Evolutionary conservation across 1,284 basidiomycete genomes (phyloP).

Genomic region (Xanthoconium separans): DNA sequence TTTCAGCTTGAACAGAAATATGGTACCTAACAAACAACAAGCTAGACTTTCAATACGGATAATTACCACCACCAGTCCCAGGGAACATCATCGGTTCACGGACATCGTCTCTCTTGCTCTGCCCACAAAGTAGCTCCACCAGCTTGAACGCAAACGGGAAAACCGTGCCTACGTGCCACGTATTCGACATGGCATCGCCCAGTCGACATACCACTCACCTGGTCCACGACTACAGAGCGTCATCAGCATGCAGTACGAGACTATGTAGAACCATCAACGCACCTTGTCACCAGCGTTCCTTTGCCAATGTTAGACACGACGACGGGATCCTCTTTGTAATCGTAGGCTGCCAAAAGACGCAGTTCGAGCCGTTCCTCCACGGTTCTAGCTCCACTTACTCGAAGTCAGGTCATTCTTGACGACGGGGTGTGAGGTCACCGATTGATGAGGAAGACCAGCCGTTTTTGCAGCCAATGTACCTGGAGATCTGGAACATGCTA

Average conservation of each 20-base stretch:
- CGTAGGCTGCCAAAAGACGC: constrained; percentile 52
- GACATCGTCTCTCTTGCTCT: constrained; percentile 66
- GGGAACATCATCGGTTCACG: constrained; percentile 78
- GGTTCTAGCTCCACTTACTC: constrained; percentile 37
- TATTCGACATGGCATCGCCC: not conserved
- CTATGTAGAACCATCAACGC: not conserved
- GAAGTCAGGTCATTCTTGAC: constrained; percentile 63
- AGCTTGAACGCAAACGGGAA: constrained; percentile 77
- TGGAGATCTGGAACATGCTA: constrained; percentile 25
- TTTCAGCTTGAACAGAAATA: constrained; percentile 12
- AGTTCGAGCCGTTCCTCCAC: not conserved
- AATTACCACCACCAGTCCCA: constrained; percentile 40
- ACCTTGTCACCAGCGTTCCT: constrained; percentile 78
- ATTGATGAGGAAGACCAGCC: constrained; percentile 60
- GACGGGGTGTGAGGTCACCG: constrained; percentile 79
- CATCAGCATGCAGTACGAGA: constrained; percentile 2
- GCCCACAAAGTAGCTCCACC: constrained; percentile 67
- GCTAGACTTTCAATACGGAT: constrained; percentile 23
- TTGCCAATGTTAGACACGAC: constrained; percentile 53
- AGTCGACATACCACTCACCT: constrained; percentile 40
- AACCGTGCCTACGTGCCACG: constrained; percentile 53
- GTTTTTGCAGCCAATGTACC: constrained; percentile 70
- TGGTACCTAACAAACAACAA: constrained; percentile 3
- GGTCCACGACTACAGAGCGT: constrained; percentile 64
- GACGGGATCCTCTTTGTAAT: constrained; percentile 77